These are phyloP conservation scores for Aspergillus awamori DNA, from an alignment of 2,329 filamentous ascomycete species.

Conservation along the genomic window DNA sequence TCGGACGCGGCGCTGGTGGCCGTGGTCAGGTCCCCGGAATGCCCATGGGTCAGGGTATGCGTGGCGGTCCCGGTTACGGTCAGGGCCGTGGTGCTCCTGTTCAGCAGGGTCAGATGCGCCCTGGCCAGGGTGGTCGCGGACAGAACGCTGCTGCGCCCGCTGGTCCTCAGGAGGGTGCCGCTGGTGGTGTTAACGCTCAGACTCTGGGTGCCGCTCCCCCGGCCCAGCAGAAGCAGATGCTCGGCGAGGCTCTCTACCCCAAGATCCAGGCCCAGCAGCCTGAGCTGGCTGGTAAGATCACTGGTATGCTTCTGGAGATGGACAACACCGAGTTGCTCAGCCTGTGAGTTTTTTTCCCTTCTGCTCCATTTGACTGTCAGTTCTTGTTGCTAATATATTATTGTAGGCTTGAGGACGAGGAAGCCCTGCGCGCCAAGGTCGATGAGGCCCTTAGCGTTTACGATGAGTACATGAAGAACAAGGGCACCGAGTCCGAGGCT, in stretches of 20 bases:
- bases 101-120: constrained; percentile 42
- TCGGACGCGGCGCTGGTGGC: constrained; percentile 67
- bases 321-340: constrained; percentile 92
- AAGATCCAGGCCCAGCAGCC: constrained; percentile 96
- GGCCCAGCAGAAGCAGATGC: constrained; percentile 95
- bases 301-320: constrained; percentile 99
- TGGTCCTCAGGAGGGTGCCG: constrained; percentile 42
- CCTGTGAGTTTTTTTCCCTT: constrained; percentile 69
- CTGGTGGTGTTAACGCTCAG: constrained; percentile 53
- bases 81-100: constrained; percentile 49
- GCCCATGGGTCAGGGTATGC: constrained; percentile 63
- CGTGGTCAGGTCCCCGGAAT: constrained; percentile 70
- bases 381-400: constrained; percentile 13
- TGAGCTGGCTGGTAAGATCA: constrained; percentile 97
- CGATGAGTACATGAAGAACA: constrained; percentile 96
- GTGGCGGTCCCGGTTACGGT: constrained; percentile 50
- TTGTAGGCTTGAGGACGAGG: constrained; percentile 81
- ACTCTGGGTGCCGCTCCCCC: constrained; percentile 59
- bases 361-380: background rate
- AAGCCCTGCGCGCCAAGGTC: constrained; percentile 89
- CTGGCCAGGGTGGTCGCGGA: constrained; percentile 47
- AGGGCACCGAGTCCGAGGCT: constrained; percentile 52
- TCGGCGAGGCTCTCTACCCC: constrained; percentile 96
- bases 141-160: constrained; percentile 42
- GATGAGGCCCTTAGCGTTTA: constrained; percentile 97